phyloP scores from a whole-genome alignment of 2,329 filamentous ascomycete species.

The Colletotrichum paranaense region DNA sequence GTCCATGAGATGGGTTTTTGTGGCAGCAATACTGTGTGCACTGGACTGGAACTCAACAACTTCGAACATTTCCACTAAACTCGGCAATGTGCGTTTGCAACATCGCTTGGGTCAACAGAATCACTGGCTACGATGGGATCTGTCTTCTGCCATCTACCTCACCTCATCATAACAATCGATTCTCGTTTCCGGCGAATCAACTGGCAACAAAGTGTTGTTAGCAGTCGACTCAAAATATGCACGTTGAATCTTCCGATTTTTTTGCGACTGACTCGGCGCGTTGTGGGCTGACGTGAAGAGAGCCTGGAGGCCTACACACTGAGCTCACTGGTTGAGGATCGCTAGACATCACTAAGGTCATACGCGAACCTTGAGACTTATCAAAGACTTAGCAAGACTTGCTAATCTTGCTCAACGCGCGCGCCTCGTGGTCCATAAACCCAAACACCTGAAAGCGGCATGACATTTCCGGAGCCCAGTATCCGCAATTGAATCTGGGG shows the following conservation, averaged over 20 bases:
- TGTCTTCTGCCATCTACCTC: background rate
- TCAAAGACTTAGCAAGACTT: background rate
- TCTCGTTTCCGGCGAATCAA: background rate
- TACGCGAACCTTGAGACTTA: background rate
- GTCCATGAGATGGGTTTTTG: background rate
- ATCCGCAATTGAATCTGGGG: background rate
- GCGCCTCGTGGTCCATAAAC: background rate
- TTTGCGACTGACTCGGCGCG: background rate
- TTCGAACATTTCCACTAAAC: too few species aligned
- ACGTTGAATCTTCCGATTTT: fast-evolving
- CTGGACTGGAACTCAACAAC: background rate
- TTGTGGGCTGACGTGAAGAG: background rate
- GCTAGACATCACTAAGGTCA: background rate
- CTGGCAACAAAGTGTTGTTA: too few species aligned
- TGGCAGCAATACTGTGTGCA: background rate
- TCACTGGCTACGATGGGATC: background rate
- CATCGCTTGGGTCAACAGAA: background rate
- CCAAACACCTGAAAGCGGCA: background rate
- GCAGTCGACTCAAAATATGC: background rate
- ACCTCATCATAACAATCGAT: background rate
- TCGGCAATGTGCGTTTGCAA: background rate
- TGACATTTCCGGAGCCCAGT: background rate
- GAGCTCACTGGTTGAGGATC: background rate
- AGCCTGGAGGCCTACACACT: too few species aligned
- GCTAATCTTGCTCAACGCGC: background rate